A percentile compares a stretch with the other conserved stretches of the same genome.
phyloP scores from a whole-genome alignment of 140 eudicot species.

The Senecio squalidus region DNA sequence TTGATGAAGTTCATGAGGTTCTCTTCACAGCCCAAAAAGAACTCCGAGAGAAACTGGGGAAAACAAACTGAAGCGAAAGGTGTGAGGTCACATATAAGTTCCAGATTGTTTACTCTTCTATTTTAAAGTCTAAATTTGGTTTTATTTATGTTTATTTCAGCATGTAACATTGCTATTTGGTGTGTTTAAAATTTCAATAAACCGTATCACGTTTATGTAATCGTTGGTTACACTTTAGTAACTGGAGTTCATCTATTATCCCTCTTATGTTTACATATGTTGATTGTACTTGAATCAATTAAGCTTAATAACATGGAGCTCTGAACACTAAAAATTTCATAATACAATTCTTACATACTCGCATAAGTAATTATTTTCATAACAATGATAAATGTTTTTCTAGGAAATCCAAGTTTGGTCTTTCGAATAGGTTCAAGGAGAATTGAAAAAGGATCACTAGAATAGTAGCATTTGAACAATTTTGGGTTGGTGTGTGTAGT shows the following conservation, averaged over 20 bases:
- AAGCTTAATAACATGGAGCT: neutral
- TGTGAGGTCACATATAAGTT: neutral
- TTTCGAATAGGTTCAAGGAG: too few relatives aligned
- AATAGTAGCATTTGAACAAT: too few relatives aligned
- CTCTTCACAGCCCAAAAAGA: constrained; percentile 28
- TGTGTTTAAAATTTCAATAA: neutral
- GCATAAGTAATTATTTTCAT: too few relatives aligned
- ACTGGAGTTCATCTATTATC: too few relatives aligned
- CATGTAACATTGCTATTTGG: neutral
- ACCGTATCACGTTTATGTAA: neutral
- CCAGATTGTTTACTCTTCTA: neutral
- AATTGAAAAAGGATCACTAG: too few relatives aligned
- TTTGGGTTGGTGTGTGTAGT: too few relatives aligned
- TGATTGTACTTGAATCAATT: neutral
- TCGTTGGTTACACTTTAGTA: neutral
- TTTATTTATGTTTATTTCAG: neutral
- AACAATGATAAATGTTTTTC: too few relatives aligned
- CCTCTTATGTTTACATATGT: neutral
- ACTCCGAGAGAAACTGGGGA: constrained; percentile 20
- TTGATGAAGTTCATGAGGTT: constrained; percentile 47
- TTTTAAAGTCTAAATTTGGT: neutral
- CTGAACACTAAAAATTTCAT: constrained; percentile 15
- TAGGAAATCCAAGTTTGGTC: too few relatives aligned
- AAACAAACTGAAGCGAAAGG: constrained; percentile 6
- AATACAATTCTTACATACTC: too few relatives aligned